Evolutionary conservation across 2,329 filamentous ascomycete species (phyloP).

Genomic region (Knoxdaviesia proteae): DNA sequence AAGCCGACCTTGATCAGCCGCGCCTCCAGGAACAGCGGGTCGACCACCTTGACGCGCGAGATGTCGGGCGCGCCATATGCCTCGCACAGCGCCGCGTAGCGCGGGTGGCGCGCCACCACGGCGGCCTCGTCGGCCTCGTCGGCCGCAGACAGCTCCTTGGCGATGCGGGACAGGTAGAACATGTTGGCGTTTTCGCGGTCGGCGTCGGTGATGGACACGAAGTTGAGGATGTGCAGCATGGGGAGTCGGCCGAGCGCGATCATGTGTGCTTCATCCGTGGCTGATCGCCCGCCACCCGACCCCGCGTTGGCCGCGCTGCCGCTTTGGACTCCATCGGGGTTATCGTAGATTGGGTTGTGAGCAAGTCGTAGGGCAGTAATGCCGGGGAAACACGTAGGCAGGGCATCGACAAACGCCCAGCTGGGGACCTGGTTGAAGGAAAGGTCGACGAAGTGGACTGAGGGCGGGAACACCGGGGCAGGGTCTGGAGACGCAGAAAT

Average conservation of each 20-base stretch:
- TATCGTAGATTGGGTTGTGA: conserved; percentile 66
- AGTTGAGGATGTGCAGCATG: conserved; percentile 49
- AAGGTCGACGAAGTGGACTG: conserved; percentile 46
- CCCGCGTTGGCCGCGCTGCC: conserved; percentile 6
- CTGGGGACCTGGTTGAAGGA: conserved; percentile 48
- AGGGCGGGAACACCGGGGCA: conserved; percentile 27
- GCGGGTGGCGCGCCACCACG: conserved; percentile 43
- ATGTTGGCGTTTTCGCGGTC: conserved; percentile 79
- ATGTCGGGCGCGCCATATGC: conserved; percentile 54
- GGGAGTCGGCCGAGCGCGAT: conserved; percentile 59
- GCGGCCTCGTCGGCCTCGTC: conserved; percentile 28
- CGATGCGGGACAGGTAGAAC: conserved; percentile 78
- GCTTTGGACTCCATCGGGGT: conserved; percentile 15
- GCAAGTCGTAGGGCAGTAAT: conserved; percentile 58
- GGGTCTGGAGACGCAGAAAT: conserved; percentile 10
- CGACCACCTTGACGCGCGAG: conserved; percentile 32
- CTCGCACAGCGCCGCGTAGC: conserved; percentile 54
- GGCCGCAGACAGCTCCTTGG: conserved; percentile 45
- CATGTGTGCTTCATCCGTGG: conserved; percentile 58
- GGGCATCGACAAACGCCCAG: conserved; percentile 55
- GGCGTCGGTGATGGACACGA: conserved; percentile 44
- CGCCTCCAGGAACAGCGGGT: conserved; percentile 67
- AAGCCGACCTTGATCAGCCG: conserved; percentile 49
- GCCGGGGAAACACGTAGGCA: conserved; percentile 49
- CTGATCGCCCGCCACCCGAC: conserved; percentile 4